phyloP scores from a whole-genome alignment of 192 early-diverging fungal genomes.

The Coemansia sp. region DNA sequence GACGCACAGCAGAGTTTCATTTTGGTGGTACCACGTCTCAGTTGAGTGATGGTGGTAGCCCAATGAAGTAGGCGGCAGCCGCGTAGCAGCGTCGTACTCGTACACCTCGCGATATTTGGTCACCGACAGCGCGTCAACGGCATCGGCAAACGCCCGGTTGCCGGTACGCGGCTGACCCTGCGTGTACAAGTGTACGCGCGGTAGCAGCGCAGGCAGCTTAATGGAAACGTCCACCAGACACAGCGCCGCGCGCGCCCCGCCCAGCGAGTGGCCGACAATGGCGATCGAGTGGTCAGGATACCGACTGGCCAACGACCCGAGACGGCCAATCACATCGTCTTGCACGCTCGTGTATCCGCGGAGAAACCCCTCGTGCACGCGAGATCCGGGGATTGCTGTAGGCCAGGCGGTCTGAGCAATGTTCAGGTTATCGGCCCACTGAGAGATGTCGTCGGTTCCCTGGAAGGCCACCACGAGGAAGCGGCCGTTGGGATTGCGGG shows the following conservation, averaged over 20 bases:
- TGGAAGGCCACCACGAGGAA: slow-evolving; percentile 38
- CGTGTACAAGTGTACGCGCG: slow-evolving; percentile 21
- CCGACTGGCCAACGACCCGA: slow-evolving; percentile 18
- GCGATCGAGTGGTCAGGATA: slow-evolving; percentile 35
- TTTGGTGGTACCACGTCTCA: slow-evolving; percentile 41
- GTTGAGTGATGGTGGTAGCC: slow-evolving; percentile 33
- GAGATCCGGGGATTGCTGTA: slow-evolving; percentile 11
- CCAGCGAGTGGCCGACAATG: slow-evolving; percentile 40
- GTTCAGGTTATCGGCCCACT: slow-evolving; percentile 38
- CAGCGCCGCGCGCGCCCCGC: slow-evolving; percentile 34
- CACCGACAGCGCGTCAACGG: slow-evolving; percentile 19
- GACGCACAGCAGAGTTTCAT: slow-evolving; percentile 17
- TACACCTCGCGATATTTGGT: slow-evolving; percentile 21
- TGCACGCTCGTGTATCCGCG: slow-evolving; percentile 27
- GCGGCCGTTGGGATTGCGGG: slow-evolving; percentile 21
- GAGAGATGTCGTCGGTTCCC: slow-evolving; percentile 30
- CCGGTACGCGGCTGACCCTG: slow-evolving; percentile 38
- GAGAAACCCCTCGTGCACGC: slow-evolving; percentile 46
- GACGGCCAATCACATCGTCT: slow-evolving; percentile 19
- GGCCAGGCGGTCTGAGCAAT: slow-evolving; percentile 28
- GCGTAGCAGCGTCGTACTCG: slow-evolving; percentile 34
- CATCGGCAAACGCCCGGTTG: slow-evolving; percentile 24
- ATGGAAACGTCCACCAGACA: slow-evolving; percentile 27
- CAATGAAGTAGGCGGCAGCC: slow-evolving; percentile 17
- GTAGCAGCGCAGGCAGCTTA: slow-evolving; percentile 1